phyloP scores from a whole-genome alignment of 2,329 filamentous ascomycete genomes.

The Fusarium continuum region DNA sequence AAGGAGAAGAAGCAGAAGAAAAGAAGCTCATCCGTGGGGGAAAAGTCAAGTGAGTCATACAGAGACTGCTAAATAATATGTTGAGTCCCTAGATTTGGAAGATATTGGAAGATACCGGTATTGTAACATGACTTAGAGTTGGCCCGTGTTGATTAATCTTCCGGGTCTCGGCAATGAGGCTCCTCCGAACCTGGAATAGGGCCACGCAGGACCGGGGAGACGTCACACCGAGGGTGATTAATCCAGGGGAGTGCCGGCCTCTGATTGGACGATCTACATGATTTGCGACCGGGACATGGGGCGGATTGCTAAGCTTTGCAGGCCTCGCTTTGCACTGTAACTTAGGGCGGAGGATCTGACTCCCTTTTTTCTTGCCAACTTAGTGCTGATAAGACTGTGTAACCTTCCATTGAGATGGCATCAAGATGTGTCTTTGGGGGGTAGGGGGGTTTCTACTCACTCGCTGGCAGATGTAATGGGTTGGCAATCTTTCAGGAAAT shows the following conservation, averaged over 20 bases:
- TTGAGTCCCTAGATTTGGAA: too few relatives aligned
- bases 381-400: conserved; percentile 32
- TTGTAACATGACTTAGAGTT: too few relatives aligned
- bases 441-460: conserved; percentile 1
- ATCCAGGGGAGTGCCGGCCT: conserved; percentile 15
- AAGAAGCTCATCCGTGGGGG: neutral
- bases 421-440: neutral
- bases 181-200: neutral
- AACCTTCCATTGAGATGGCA: neutral
- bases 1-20: neutral
- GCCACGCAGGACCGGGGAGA: conserved; percentile 11
- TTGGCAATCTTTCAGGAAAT: conserved; percentile 1
- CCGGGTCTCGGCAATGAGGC: conserved; percentile 7
- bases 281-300: conserved; percentile 6
- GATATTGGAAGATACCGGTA: too few relatives aligned
- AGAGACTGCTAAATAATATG: too few relatives aligned
- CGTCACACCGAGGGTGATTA: conserved; percentile 38
- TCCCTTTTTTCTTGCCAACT: neutral
- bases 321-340: too few relatives aligned
- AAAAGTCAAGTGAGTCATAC: conserved; percentile 6
- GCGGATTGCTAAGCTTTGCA: conserved; percentile 35
- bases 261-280: conserved; percentile 25
- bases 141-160: neutral
- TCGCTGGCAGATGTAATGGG: neutral
- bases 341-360: conserved; percentile 1